phyloP scores from a whole-genome alignment of 345 rosid species.

The Cardiospermum halicacabum region DNA sequence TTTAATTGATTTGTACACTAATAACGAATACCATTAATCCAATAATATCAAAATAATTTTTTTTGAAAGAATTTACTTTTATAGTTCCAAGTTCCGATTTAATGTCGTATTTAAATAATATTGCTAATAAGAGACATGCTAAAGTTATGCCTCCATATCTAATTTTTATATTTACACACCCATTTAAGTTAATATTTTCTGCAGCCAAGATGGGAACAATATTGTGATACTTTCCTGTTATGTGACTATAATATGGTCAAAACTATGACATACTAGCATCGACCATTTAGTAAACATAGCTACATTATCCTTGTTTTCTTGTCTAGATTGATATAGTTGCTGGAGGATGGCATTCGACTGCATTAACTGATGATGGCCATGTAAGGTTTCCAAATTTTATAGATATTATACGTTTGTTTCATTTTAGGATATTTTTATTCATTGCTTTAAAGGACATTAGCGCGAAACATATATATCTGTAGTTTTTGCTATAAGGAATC shows the following conservation, averaged over 20 bases:
- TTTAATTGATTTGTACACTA: too few species aligned
- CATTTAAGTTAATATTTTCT: neutral
- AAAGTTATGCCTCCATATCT: too few species aligned
- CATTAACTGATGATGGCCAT: conserved; percentile 77
- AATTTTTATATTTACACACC: neutral
- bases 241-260: neutral
- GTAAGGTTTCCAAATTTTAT: conserved; percentile 31
- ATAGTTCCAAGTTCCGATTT: too few species aligned
- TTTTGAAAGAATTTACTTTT: too few species aligned
- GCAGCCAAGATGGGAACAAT: neutral
- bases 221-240: neutral
- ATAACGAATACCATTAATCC: too few species aligned
- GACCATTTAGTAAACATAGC: neutral
- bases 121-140: neutral
- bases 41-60: too few species aligned
- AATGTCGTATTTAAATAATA: too few species aligned
- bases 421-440: conserved; percentile 1
- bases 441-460: neutral
- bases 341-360: conserved; percentile 99
- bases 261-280: conserved; percentile 4
- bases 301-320: conserved; percentile 9
- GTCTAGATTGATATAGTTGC: conserved; percentile 95
- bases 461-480: neutral
- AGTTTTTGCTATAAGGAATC: neutral
- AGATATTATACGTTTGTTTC: neutral